Base-by-base conservation (phyloP, 352 stramenopile genomes). In the Globisporangium alternatum region DNA sequence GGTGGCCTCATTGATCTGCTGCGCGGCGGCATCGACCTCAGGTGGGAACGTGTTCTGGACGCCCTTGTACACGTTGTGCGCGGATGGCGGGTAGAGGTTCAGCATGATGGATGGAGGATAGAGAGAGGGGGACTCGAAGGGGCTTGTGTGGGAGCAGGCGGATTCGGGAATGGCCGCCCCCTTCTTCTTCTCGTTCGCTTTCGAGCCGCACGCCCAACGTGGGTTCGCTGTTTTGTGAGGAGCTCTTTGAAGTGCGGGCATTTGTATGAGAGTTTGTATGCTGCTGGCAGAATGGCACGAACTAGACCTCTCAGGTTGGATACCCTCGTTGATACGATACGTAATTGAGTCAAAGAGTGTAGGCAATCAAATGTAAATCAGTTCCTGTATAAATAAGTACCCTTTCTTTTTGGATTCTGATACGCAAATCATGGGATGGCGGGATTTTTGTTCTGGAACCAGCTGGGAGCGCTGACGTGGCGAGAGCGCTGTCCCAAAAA, bases 71-170 rank as follows among this genome's bases (percentile, higher is more conserved):
- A 86, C 64, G 64, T 77, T 76, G 72, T 90, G 78, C 55, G 80
- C 80, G 3, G 81, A 80, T 51, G 80, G 78, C 39, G 85, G 81
- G 71, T 94, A 94, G 55, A 92, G 76, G 74, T 90, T 88, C 49
- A 91, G 69, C 83, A 90, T 90, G 17, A n/a, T 76, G 54, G 31
- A 33, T 64, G 17, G 21, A 54, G 17, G 19, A 30, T 12, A 48
- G 21, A 33, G 35, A 25, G 17, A 31, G 22, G 28, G n/a, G 52
- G 53, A 35, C 51, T 15, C 45, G 22, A 47, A 58, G 62, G 28
- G 37, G 30, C 35, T 64, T 62, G 37, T 47, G 61, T 15, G 21
- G 22, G 19, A 45, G 51, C 41, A n/a, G 35, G 61, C 61, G 65
- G 68, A 76, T 78, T 76, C 65, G 62, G 44, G 65, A 78, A 64